Evolutionary conservation across 345 rosid species (phyloP).

Genomic region (Tarenaya hassleriana): DNA sequence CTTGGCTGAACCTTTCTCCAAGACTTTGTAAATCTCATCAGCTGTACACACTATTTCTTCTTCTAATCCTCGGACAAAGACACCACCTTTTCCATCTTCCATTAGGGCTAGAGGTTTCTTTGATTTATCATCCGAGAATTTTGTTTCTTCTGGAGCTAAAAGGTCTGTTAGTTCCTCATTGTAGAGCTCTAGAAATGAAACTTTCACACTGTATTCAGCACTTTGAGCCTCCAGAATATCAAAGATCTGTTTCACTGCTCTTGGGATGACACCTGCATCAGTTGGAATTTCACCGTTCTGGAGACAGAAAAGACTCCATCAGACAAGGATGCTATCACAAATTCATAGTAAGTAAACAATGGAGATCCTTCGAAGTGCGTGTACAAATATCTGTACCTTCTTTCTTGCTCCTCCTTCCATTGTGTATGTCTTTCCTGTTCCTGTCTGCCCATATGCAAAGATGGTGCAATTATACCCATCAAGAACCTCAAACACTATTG

Average conservation of each 20-base stretch:
- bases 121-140: slow-evolving; percentile 78
- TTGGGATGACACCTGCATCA: slow-evolving; percentile 97
- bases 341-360: background rate
- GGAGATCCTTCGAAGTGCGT: slow-evolving; percentile 11
- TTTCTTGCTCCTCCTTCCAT: slow-evolving; percentile 99
- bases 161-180: slow-evolving; percentile 95
- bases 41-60: slow-evolving; percentile 95
- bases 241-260: slow-evolving; percentile 90
- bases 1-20: slow-evolving; percentile 96
- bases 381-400: slow-evolving; percentile 42
- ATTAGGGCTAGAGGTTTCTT: slow-evolving; percentile 95
- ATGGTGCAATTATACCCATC: slow-evolving; percentile 98
- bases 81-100: slow-evolving; percentile 99
- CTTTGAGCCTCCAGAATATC: slow-evolving; percentile 82
- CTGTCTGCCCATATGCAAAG: slow-evolving; percentile 98
- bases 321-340: slow-evolving; percentile 15
- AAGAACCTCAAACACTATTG: slow-evolving; percentile 89
- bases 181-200: slow-evolving; percentile 92
- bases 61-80: slow-evolving; percentile 89
- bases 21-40: slow-evolving; percentile 90
- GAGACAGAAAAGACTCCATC: slow-evolving; percentile 21
- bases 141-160: slow-evolving; percentile 84
- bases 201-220: slow-evolving; percentile 97
- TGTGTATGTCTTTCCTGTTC: slow-evolving; percentile 96
- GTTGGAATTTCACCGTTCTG: slow-evolving; percentile 95